These are phyloP conservation scores for Lindgomyces ingoldianus DNA, from an alignment of 495 filamentous ascomycete species.

Conservation along the genomic window DNA sequence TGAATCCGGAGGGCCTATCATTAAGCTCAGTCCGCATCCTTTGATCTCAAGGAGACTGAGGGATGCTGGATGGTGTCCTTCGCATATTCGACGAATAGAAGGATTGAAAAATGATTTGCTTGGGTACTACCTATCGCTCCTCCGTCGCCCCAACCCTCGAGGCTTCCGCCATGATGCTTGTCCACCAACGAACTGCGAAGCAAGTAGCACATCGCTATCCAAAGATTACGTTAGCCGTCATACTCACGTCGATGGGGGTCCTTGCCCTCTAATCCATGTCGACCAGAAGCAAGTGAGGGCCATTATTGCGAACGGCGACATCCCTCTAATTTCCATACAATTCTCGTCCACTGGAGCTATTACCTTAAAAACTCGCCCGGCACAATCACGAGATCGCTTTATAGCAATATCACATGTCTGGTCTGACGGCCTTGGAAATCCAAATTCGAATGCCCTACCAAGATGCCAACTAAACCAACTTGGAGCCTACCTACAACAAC, in stretches of 20 bases:
- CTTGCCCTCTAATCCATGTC: background rate
- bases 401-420: constrained; percentile 28
- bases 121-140: background rate
- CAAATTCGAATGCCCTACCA: constrained; percentile 8
- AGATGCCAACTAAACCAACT: constrained; percentile 6
- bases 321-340: background rate
- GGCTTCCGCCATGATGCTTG: background rate
- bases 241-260: background rate
- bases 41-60: background rate
- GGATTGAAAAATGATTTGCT: background rate
- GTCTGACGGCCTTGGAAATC: constrained; percentile 25
- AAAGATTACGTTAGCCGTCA: background rate
- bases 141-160: background rate
- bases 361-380: background rate
- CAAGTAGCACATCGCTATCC: background rate
- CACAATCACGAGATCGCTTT: background rate
- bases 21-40: background rate
- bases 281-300: background rate
- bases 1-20: background rate
- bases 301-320: background rate
- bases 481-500: background rate
- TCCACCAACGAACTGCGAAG: background rate
- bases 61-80: background rate
- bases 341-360: background rate
- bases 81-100: background rate